Evolutionary conservation across 768 basidiomycete genomes (phyloP), one percentile per base, ranked within the genome.

Genomic region (Mycena latifolia): DNA sequence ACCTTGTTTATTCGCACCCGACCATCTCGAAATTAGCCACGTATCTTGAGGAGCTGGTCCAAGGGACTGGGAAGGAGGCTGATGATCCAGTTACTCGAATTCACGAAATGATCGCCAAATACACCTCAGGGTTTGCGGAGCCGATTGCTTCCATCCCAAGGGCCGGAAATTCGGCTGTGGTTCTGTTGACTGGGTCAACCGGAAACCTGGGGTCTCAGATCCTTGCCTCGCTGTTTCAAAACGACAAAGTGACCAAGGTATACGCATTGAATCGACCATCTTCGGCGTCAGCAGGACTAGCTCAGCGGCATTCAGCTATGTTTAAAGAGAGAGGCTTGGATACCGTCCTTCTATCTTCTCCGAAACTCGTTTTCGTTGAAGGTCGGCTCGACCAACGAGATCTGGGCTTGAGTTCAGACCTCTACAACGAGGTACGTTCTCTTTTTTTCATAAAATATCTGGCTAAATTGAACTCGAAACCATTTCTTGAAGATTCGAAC

Each of bases 1-100:
- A 82, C 51, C 65, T 83, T 14, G 73, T 87, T 24, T 88, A 85
- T 65, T 72, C 80, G 39, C 76, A 81, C 56, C 85, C 84, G 2
- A 74, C 76, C 0, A 67, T 81, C 43, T 43, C 72, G 24, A 67
- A 28, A 0, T 73, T 83, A 22, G 75, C 81, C 6, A 67, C 69
- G 2, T 75, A 74, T 61, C 71, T 77, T 57, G 61, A 20, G 28
- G n/a, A 14, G 28, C 11, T 52, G 20, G 50, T 52, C 3, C 1
- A 10, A 12, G 50, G 50, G 25, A 52, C 28, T 3, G 20, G 2
- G 50, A 52, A 20, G 20, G 50, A 31, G 2, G 47, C 14, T 27
- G 29, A 29, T 1, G 4, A 22, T 20, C 12, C 46, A 18, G 28
- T 12, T 31, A 5, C 9, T 33, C 18, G 2, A 2, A 52, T 52